Percentiles rank a stretch among this genome's conserved stretches.
These are phyloP conservation scores for Tolypocladium guangdongense DNA, from an alignment of 2,329 filamentous ascomycete genomes.

Conservation along the genomic window DNA sequence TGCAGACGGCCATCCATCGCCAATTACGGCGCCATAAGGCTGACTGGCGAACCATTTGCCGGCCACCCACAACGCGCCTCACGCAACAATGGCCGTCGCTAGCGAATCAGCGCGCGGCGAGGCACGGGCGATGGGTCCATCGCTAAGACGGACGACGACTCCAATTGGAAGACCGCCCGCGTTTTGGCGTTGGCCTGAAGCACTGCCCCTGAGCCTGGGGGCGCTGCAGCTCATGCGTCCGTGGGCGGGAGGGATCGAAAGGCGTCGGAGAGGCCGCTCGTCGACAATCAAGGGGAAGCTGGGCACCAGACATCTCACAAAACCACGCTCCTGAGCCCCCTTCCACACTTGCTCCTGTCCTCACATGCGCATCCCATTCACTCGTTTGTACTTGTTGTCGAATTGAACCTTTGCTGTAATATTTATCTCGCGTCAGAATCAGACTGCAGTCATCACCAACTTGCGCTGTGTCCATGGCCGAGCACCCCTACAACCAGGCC, in stretches of 20 bases:
- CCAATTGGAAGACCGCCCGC: constrained; percentile 1
- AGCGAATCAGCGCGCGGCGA: constrained; percentile 12
- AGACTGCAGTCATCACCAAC: not conserved
- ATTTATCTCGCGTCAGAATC: not conserved
- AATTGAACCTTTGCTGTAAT: not conserved
- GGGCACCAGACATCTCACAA: not conserved
- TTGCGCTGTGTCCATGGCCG: constrained; percentile 6
- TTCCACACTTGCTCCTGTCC: not conserved
- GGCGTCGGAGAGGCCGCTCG: not conserved
- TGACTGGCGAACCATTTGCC: constrained; percentile 11
- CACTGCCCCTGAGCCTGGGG: constrained; percentile 2
- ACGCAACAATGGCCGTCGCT: constrained; percentile 19
- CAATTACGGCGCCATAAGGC: constrained; percentile 7
- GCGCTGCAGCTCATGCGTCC: not conserved
- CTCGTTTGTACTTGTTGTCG: not conserved
- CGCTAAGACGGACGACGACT: not conserved
- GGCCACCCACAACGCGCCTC: constrained; percentile 15
- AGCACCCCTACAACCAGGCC: constrained; percentile 2
- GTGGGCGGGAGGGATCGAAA: not conserved
- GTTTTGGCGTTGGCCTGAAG: not conserved
- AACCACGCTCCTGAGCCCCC: not conserved
- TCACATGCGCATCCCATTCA: not conserved
- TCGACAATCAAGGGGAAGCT: not conserved
- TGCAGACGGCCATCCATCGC: not conserved
- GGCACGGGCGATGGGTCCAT: not conserved